phyloP scores from a whole-genome alignment of 805 yeast genomes.

The Kodamaea nitidulidarum region DNA sequence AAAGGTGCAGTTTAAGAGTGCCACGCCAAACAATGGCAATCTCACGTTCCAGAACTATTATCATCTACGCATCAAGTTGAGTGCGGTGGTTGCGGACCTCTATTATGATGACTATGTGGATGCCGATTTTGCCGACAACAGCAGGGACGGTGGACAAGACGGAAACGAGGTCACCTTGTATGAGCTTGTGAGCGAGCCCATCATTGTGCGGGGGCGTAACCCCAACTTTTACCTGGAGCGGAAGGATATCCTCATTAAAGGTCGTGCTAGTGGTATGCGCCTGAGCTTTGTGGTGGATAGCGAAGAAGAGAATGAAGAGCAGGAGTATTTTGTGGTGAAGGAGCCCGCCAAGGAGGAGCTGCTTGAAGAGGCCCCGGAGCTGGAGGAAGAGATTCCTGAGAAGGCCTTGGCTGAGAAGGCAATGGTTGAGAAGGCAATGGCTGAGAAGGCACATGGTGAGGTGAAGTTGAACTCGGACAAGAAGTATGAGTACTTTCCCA shows the following conservation, averaged over 20 bases:
- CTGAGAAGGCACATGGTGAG: conserved; percentile 2
- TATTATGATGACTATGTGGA: conserved; percentile 36
- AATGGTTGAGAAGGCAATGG: no score
- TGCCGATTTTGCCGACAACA: conserved; percentile 19
- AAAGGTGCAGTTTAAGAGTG: conserved; percentile 46
- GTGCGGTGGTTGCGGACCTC: conserved; percentile 36
- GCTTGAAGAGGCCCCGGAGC: conserved; percentile 9
- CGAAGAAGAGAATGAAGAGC: conserved; percentile 7
- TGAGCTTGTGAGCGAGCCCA: conserved; percentile 39
- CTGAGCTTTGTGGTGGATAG: conserved; percentile 10
- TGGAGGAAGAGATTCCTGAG: conserved; percentile 6
- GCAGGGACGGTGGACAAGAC: conserved; percentile 15
- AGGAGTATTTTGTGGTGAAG: not conserved
- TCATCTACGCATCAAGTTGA: conserved; percentile 31
- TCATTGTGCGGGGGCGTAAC: conserved; percentile 58
- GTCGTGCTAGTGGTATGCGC: conserved; percentile 11
- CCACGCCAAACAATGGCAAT: conserved; percentile 52
- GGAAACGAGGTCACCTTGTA: conserved; percentile 28
- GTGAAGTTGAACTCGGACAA: conserved; percentile 12
- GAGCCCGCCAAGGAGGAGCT: conserved; percentile 5
- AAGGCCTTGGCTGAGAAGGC: no score
- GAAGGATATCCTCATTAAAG: conserved; percentile 43
- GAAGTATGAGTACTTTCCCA: conserved; percentile 48
- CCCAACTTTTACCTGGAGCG: conserved; percentile 57
- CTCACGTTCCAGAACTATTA: conserved; percentile 43